Evolutionary conservation across 1,284 basidiomycete species (phyloP).

Genomic region (Ganoderma multipileum): DNA sequence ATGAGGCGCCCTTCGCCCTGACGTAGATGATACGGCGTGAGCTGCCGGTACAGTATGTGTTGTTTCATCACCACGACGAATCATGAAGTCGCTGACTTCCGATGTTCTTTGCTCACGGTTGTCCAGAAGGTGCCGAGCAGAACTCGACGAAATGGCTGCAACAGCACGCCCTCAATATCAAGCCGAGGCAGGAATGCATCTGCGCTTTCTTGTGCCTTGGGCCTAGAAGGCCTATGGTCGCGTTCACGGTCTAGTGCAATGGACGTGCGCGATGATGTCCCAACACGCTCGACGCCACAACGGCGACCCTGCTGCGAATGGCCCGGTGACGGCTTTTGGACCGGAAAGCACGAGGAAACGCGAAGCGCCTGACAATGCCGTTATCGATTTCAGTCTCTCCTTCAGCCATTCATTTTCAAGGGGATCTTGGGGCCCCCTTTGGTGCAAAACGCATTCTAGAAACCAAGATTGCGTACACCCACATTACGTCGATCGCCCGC

Average conservation of each 20-base stretch:
- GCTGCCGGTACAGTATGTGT: background rate
- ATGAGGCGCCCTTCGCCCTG: background rate
- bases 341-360: background rate
- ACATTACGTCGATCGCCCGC: background rate
- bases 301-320: background rate
- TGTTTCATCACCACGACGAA: background rate
- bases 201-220: background rate
- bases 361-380: background rate
- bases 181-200: background rate
- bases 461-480: background rate
- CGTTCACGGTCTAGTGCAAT: background rate
- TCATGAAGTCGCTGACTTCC: background rate
- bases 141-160: background rate
- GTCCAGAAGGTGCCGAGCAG: background rate
- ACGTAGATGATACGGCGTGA: background rate
- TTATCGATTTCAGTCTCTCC: background rate
- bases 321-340: background rate
- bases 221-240: background rate
- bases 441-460: background rate
- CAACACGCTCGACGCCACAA: slow-evolving; percentile 7
- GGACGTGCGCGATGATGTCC: background rate
- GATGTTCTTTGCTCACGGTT: background rate
- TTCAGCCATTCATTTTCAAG: background rate
- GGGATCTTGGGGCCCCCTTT: background rate
- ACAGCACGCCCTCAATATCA: background rate